Evolutionary conservation across 2,329 filamentous ascomycete species (phyloP), one percentile per base, ranked within the genome.

Genomic region (Blumeriella jaapii): DNA sequence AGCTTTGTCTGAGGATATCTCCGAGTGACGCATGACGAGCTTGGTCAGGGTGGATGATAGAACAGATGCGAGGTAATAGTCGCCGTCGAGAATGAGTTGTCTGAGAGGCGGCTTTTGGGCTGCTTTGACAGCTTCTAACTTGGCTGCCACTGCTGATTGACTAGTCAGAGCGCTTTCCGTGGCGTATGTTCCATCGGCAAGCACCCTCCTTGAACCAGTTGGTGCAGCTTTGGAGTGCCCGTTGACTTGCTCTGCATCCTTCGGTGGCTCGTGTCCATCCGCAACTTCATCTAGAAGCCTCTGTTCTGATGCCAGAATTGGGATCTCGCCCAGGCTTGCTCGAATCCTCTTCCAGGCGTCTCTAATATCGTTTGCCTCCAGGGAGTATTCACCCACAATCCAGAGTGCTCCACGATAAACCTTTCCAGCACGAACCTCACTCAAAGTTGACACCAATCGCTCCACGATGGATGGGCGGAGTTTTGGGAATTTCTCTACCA

Each of bases 331-430:
- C 35, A 98, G 66, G 55, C 87, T 95, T 13, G 87, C 77, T 41
- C 91, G 76, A 57, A 98, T 96, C 44, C 84, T 76, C 63, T 91
- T 95, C 91, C 91, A 98, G 0, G 89, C 89, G 54, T 94, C 89
- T 47, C 85, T 75, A 50, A 98, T 96, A 52, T 96, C 87, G 53
- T 78, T 86, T 59, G 91, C 82, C 55, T 95, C 86, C 19, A 94
- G 65, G 18, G 87, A 94, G 59, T 96, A 98, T 61, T 98, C 91
- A 57, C 91, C 91, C 48, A 98, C 78, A 51, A 96, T 94, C 91
- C 91, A 98, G 45, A 98, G 68, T 29, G 93, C 91, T 30, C 91
- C 91, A 38, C 91, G 77, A 59, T 96, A 98, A 11, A 98, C 89
- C 65, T 96, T 98, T 29, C 91, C 91, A 44, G 91, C 87, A 41